Percentiles rank a stretch among this genome's conserved stretches.
Conservation (phyloP, 129 eudicot species). For the Escallonia herrerae region DNA sequence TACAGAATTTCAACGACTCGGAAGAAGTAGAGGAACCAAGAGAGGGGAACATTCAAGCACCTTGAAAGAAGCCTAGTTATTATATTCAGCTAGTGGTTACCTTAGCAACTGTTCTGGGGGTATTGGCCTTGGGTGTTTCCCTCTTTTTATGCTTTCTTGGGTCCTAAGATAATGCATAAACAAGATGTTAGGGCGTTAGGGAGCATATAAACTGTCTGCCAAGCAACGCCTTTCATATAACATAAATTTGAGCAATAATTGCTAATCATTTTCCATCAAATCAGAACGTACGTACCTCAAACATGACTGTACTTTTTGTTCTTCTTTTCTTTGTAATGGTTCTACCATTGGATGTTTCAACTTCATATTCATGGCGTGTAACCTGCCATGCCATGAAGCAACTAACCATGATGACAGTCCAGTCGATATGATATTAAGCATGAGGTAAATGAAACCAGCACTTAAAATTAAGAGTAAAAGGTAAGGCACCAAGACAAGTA, state of each 20-base stretch:
- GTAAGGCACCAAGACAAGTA: not conserved
- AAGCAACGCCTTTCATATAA: constrained; percentile 4
- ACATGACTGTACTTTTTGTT: constrained; percentile 97
- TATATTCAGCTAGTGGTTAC: constrained; percentile 17
- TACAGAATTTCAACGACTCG: no score
- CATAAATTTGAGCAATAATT: not conserved
- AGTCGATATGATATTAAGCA: constrained; percentile 1
- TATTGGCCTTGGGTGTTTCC: constrained; percentile 54
- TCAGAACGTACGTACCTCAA: constrained; percentile 51
- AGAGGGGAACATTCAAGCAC: no score
- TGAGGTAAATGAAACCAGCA: not conserved
- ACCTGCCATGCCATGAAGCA: constrained; percentile 36
- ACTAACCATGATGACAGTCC: not conserved
- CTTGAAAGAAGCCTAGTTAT: no score
- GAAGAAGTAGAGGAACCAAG: no score
- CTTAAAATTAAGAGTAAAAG: not conserved
- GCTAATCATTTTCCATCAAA: constrained; percentile 3
- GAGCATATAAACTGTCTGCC: constrained; percentile 7
- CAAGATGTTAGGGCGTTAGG: constrained; percentile 5
- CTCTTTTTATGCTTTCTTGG: constrained; percentile 52
- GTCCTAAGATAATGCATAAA: constrained; percentile 35
- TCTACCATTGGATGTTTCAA: constrained; percentile 78
- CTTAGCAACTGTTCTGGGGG: constrained; percentile 54
- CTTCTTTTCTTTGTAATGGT: constrained; percentile 74
- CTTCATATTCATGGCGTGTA: constrained; percentile 88